Evolutionary conservation across 345 rosid genomes (phyloP).

Genomic region (Citropsis articulata): DNA sequence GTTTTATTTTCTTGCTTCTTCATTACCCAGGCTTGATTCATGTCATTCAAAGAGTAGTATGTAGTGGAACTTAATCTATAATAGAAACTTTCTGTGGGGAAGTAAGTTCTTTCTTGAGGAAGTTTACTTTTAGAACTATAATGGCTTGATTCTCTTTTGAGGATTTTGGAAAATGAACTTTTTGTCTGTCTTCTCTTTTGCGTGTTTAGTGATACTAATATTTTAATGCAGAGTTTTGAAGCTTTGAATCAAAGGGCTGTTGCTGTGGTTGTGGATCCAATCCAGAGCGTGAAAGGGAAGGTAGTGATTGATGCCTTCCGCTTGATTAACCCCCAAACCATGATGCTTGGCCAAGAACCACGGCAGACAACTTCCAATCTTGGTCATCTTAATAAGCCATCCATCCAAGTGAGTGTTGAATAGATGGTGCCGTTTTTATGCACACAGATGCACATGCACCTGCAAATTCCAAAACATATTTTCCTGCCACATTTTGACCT

Average conservation of each 20-base stretch:
- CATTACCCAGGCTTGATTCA: background rate
- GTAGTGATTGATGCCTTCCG: slow-evolving; percentile 99
- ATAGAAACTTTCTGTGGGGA: background rate
- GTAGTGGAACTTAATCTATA: background rate
- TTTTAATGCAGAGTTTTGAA: slow-evolving; percentile 82
- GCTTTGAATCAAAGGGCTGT: slow-evolving; percentile 98
- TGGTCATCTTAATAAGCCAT: slow-evolving; percentile 97
- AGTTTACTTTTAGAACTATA: background rate
- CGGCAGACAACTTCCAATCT: slow-evolving; percentile 98
- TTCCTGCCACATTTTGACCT: background rate
- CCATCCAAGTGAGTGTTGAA: slow-evolving; percentile 71
- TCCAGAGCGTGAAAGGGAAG: slow-evolving; percentile 96
- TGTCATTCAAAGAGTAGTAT: background rate
- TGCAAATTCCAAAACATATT: background rate
- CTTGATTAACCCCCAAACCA: slow-evolving; percentile 92
- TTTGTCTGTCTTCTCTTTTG: background rate
- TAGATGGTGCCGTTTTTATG: background rate
- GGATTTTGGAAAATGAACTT: background rate
- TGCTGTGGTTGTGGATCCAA: slow-evolving; percentile 98
- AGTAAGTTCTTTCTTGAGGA: background rate
- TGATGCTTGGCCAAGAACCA: slow-evolving; percentile 99
- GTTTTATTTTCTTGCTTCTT: background rate
- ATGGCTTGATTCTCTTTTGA: background rate
- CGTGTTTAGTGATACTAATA: background rate
- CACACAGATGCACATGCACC: background rate